Evolutionary conservation across 345 rosid species (phyloP).

Genomic region (Eucalyptus microcorys): DNA sequence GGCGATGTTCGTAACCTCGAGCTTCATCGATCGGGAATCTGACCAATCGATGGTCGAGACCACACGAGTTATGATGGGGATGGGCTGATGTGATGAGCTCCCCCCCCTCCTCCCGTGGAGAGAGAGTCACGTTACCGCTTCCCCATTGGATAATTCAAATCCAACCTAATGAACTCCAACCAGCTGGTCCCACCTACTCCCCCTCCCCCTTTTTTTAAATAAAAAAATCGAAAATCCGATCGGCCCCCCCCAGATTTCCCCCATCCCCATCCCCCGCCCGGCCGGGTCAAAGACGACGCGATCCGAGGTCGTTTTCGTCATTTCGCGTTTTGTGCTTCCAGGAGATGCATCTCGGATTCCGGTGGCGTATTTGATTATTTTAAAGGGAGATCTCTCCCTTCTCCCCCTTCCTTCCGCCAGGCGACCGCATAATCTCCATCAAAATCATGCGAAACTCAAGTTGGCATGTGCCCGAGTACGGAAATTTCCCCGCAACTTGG

Average conservation of each 20-base stretch:
- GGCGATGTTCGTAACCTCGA: not conserved
- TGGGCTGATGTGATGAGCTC: not conserved
- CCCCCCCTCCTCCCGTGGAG: not conserved
- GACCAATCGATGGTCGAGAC: not conserved
- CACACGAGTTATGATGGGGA: not conserved
- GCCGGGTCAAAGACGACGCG: not conserved
- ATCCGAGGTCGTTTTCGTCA: not conserved
- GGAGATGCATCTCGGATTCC: not conserved
- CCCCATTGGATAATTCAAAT: not conserved
- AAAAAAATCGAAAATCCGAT: not conserved
- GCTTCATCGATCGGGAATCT: no score
- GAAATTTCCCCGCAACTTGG: not conserved
- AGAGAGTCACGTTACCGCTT: not conserved
- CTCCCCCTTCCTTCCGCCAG: not conserved
- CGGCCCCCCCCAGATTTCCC: not conserved
- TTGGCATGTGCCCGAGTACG: not conserved
- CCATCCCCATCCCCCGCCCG: not conserved
- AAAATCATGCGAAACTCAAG: not conserved
- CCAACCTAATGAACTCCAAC: not conserved
- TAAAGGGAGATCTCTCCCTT: not conserved
- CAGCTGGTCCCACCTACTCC: not conserved
- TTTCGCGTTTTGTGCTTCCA: not conserved
- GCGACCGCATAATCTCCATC: not conserved
- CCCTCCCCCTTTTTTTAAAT: fast-evolving
- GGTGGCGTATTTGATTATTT: not conserved